phyloP scores from a whole-genome alignment of 2,329 filamentous ascomycete species.

The Emergomyces pasteurianus region DNA sequence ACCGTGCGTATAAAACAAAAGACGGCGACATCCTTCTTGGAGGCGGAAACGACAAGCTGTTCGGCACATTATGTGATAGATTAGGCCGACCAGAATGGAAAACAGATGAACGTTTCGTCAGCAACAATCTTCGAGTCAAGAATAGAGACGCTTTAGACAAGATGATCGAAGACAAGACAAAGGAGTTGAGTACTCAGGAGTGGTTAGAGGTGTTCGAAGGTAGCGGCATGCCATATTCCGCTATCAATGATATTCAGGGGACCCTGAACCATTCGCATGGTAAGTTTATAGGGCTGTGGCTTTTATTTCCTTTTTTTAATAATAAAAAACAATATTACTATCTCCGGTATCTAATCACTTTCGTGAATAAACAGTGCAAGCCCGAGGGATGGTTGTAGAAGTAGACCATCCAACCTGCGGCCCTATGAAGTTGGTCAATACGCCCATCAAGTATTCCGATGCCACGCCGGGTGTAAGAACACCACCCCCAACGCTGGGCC shows the following conservation, averaged over 20 bases:
- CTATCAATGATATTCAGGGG: conserved; percentile 82
- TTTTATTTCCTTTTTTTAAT: not conserved
- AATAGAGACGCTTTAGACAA: conserved; percentile 67
- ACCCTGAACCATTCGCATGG: conserved; percentile 80
- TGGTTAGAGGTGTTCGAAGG: conserved; percentile 82
- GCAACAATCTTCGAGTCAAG: conserved; percentile 47
- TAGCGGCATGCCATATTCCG: conserved; percentile 87
- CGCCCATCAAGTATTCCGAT: conserved; percentile 86
- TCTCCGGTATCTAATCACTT: not conserved
- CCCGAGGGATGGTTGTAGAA: conserved; percentile 80
- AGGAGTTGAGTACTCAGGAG: conserved; percentile 67
- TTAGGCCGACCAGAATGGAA: conserved; percentile 49
- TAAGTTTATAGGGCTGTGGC: conserved; percentile 20
- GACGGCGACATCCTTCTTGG: conserved; percentile 54
- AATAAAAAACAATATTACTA: not conserved
- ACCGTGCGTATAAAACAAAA: conserved; percentile 62
- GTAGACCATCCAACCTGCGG: conserved; percentile 75
- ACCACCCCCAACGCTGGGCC: conserved; percentile 71
- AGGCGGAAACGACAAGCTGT: conserved; percentile 52
- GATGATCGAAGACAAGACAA: conserved; percentile 64
- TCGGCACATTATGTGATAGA: conserved; percentile 46
- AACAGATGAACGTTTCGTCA: conserved; percentile 43
- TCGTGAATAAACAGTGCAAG: conserved; percentile 39
- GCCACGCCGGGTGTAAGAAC: conserved; percentile 63
- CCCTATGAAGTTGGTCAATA: conserved; percentile 79